Conservation (phyloP, 345 rosid species). For the Pseudoturritis turrita region DNA sequence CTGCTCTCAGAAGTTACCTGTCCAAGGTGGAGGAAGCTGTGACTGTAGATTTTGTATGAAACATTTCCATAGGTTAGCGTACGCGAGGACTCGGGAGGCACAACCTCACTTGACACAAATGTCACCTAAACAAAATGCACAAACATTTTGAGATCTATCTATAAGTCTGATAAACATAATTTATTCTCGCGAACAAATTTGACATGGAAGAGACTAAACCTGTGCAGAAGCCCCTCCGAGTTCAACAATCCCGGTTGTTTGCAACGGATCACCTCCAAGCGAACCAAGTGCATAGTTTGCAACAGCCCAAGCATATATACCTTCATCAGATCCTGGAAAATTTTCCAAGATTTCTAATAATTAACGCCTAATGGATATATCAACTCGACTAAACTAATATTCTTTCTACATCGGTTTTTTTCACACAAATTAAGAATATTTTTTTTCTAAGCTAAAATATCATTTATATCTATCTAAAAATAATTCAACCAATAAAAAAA, state of each 20-base stretch:
- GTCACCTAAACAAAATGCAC: conserved; percentile 47
- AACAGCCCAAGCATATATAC: conserved; percentile 65
- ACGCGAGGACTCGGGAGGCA: conserved; percentile 60
- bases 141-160: neutral
- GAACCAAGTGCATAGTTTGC: conserved; percentile 66
- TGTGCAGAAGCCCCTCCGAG: conserved; percentile 4
- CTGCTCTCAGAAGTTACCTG: conserved; percentile 44
- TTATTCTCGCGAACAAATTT: neutral
- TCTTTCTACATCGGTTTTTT: no score
- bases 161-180: no score
- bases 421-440: no score
- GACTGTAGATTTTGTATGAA: conserved; percentile 74
- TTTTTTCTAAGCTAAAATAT: no score
- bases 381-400: no score
- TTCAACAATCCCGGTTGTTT: conserved; percentile 67
- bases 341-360: neutral
- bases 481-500: no score
- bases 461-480: no score
- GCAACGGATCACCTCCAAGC: conserved; percentile 57
- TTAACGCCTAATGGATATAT: neutral
- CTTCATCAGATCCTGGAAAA: neutral
- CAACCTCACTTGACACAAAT: conserved; percentile 57
- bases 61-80: conserved; percentile 50
- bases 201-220: neutral
- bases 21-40: conserved; percentile 86